Base-by-base conservation (phyloP, 805 yeast species). In the Saturnispora mendoncae region DNA sequence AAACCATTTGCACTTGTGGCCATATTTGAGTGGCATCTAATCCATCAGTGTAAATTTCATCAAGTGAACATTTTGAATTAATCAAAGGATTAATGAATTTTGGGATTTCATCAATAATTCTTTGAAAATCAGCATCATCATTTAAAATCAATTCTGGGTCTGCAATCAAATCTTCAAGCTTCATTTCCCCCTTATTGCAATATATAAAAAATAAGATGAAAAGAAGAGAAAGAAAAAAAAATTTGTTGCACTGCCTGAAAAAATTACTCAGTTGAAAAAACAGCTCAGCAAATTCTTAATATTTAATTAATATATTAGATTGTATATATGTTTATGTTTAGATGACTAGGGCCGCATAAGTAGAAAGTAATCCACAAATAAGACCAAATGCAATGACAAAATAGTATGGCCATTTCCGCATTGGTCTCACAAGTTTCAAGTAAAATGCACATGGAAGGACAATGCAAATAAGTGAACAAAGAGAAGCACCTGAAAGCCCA, bases 11-110 rank as follows among this genome's bases (percentile, higher is more conserved):
- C 2, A 84, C 80, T 61, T 90, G 97, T 42, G 90, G 94, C 86
- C 90, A 90, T 0, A 92, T 87, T 57, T 90, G 97, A 30, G 81
- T 73, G 19, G 95, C 79, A 58, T 84, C 95, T 41, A 90, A 66
- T 1, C 96, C 97, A 37, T 87, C 94, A 12, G 82, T 71, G 51
- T 80, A 76, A 17, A 90, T 70, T 56, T 84, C 87, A 59, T 87
- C 95, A 17, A 90, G 66, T 5, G 83, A 81, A 72, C 65, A 32
- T 51, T 42, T 54, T 78, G 53, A 4, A 47, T 35, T 40, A 62
- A 53, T 19, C 62, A 47, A 33, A 13, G 50, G 50, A 29, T 47
- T 46, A 28, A 45, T 39, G 9, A 47, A 40, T 5, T 45, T 18
- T 42, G 46, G 46, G 14, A 47, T 40, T 35, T 41, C 38, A 32